A percentile compares a stretch with the other conserved stretches of the same genome.
Conservation (phyloP, 108 stramenopile genomes). For the Epithemia pelagica region DNA sequence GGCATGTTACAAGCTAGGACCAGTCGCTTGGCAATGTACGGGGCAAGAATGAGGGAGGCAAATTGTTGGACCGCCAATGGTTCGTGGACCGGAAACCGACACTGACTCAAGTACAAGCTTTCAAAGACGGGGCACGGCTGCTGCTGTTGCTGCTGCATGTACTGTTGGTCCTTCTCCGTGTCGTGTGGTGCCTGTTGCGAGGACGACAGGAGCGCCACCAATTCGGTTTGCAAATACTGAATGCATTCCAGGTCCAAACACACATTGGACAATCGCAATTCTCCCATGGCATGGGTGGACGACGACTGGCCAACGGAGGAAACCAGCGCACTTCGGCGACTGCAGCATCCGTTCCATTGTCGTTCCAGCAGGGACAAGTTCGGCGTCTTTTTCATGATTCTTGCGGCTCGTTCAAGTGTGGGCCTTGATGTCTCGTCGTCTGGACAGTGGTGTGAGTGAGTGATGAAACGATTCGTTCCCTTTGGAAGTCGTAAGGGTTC, state of each 20-base stretch:
- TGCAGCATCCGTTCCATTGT: neutral
- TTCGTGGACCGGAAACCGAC: neutral
- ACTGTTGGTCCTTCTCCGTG: neutral
- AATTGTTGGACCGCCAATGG: neutral
- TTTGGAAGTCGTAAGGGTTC: too few relatives aligned
- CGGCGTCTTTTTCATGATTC: too few relatives aligned
- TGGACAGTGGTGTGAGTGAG: too few relatives aligned
- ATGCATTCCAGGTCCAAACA: neutral
- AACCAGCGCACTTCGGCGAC: neutral
- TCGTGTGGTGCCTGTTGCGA: neutral
- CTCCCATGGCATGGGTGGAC: neutral
- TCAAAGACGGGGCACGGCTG: neutral
- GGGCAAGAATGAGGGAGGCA: neutral
- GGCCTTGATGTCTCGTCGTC: too few relatives aligned
- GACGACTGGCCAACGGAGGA: neutral
- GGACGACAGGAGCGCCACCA: neutral
- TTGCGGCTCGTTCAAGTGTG: too few relatives aligned
- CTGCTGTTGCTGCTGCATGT: neutral
- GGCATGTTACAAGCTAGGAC: neutral
- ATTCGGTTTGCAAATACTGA: neutral
- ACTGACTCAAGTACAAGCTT: neutral
- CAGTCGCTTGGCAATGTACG: neutral
- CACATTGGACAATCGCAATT: neutral
- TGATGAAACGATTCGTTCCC: too few relatives aligned
- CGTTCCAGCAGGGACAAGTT: neutral